Conservation (phyloP, 257 asterid genomes). For the Nyctanthes arbortristis region DNA sequence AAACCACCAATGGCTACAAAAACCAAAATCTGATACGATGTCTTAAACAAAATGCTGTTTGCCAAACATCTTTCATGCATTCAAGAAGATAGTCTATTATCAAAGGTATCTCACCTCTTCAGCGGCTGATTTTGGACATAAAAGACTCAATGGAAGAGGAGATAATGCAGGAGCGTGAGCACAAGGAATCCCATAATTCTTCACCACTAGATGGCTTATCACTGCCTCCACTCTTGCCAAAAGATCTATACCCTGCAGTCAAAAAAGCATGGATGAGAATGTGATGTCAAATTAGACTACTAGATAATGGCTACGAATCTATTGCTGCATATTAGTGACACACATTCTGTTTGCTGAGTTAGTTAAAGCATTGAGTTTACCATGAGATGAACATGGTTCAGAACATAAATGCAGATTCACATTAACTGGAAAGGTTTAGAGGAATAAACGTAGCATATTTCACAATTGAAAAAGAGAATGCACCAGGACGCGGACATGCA, state of each 20-base stretch:
- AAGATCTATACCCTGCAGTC: conserved; percentile 71
- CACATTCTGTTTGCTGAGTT: background rate
- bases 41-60: background rate
- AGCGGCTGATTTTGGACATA: conserved; percentile 85
- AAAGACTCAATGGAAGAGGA: conserved; percentile 52
- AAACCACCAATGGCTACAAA: background rate
- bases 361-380: background rate
- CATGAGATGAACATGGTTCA: background rate
- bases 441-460: background rate
- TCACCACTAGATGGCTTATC: conserved; percentile 86
- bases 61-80: background rate
- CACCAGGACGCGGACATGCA: too few relatives aligned
- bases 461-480: background rate
- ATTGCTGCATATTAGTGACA: background rate
- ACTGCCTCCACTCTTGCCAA: conserved; percentile 96
- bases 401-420: background rate
- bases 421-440: background rate
- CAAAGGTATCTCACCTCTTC: conserved; percentile 61
- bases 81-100: background rate
- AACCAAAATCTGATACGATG: background rate
- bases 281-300: background rate
- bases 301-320: background rate
- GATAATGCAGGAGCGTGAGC: conserved; percentile 90
- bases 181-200: conserved; percentile 74
- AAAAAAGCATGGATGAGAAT: conserved; percentile 13